phyloP scores from a whole-genome alignment of 2,329 filamentous ascomycete genomes.

The Cordyceps cicadae region DNA sequence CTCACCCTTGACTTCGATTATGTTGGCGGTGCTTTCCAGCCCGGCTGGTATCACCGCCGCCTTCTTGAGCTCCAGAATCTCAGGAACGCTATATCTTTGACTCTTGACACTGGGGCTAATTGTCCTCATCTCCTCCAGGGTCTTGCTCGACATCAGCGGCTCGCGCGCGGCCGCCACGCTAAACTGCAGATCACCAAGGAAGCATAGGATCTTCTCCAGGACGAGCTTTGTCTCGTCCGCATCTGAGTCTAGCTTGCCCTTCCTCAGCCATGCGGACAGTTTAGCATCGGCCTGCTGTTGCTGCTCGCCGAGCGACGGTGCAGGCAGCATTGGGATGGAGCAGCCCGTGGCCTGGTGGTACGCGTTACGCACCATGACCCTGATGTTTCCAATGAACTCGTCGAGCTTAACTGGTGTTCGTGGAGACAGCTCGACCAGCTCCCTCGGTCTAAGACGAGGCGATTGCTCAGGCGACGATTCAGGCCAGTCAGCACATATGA shows the following conservation, averaged over 20 bases:
- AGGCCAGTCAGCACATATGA: constrained; percentile 13
- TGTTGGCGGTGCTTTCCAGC: no score
- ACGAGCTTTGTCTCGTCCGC: constrained; percentile 18
- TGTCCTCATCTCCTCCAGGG: neutral
- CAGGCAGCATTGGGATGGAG: neutral
- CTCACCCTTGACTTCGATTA: no score
- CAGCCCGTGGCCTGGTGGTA: neutral
- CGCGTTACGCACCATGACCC: neutral
- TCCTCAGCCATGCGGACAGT: constrained; percentile 19
- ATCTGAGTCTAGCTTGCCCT: constrained; percentile 19
- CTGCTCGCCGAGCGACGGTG: constrained; percentile 9
- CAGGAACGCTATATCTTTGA: neutral
- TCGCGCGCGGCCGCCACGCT: constrained; percentile 12
- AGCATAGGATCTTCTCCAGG: constrained; percentile 17
- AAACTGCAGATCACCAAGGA: constrained; percentile 17
- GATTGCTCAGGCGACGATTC: neutral
- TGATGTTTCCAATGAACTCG: neutral
- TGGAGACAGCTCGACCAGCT: neutral
- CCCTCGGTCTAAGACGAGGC: neutral
- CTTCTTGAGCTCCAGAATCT: neutral
- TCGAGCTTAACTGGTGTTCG: neutral
- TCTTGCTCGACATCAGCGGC: neutral
- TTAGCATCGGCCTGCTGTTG: constrained; percentile 13
- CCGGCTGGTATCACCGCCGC: neutral
- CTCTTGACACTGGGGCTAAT: neutral